phyloP scores from a whole-genome alignment of 2,329 filamentous ascomycete species.

The Xylaria multiplex region DNA sequence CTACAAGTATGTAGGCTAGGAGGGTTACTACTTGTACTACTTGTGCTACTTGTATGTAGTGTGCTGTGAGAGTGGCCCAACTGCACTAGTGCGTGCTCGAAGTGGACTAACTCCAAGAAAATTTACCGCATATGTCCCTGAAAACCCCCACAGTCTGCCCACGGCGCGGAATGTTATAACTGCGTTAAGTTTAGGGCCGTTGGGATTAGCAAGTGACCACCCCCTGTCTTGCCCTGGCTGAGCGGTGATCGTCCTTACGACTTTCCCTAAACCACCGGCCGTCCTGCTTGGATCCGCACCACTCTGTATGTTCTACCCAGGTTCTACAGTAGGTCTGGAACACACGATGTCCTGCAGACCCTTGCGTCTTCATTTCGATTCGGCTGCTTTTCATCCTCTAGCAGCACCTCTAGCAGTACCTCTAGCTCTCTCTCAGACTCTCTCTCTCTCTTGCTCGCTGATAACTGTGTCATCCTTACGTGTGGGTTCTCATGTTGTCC shows the following conservation, averaged over 20 bases:
- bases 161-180: neutral
- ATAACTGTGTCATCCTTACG: conserved; percentile 14
- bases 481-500: conserved; percentile 5
- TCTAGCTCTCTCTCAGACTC: neutral
- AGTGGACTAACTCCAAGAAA: conserved; percentile 20
- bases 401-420: too few relatives aligned
- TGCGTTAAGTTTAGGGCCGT: conserved; percentile 20
- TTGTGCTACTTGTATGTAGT: neutral
- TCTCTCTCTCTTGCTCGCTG: neutral
- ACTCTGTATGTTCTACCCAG: conserved; percentile 17
- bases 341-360: conserved; percentile 35
- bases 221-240: conserved; percentile 27
- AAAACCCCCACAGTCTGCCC: conserved; percentile 12
- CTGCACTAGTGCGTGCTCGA: neutral
- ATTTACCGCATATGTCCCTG: conserved; percentile 10
- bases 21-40: too few relatives aligned
- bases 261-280: conserved; percentile 33
- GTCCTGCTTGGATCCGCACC: conserved; percentile 28
- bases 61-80: neutral
- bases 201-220: conserved; percentile 26
- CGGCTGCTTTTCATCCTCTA: conserved; percentile 19
- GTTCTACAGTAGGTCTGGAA: conserved; percentile 31
- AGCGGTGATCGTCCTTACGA: conserved; percentile 28
- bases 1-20: neutral
- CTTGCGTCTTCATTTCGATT: conserved; percentile 35